phyloP scores from a whole-genome alignment of 768 basidiomycete species.

The Tulasnella sp. region DNA sequence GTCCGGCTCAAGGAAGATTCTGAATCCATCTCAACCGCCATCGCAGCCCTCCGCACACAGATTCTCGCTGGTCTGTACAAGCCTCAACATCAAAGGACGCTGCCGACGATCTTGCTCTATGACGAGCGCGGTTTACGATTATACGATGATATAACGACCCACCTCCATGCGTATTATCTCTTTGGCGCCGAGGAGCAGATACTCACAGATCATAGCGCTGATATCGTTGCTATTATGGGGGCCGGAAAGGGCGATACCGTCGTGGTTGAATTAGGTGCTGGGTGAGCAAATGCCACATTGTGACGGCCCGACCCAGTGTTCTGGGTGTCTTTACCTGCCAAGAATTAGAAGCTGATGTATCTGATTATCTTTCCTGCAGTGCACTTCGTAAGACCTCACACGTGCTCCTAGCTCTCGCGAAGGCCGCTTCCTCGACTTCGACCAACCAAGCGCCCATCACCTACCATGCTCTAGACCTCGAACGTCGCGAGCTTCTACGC shows the following conservation, averaged over 20 bases:
- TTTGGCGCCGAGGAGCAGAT: constrained; percentile 84
- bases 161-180: constrained; percentile 76
- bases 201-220: constrained; percentile 53
- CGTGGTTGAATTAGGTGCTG: constrained; percentile 87
- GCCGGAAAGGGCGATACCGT: constrained; percentile 37
- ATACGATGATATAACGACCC: constrained; percentile 76
- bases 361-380: too few species aligned
- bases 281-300: constrained; percentile 34
- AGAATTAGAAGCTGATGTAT: background rate
- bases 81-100: constrained; percentile 42
- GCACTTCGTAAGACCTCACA: constrained; percentile 82
- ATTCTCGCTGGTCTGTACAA: constrained; percentile 46
- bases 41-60: constrained; percentile 21
- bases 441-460: constrained; percentile 42
- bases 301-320: too few species aligned
- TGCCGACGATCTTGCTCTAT: constrained; percentile 81
- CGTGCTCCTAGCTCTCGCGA: constrained; percentile 61
- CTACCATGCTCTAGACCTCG: constrained; percentile 90
- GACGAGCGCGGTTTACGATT: constrained; percentile 74
- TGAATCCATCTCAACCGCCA: constrained; percentile 2
- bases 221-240: constrained; percentile 72
- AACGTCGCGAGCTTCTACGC: constrained; percentile 71
- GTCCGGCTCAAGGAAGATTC: constrained; percentile 10
- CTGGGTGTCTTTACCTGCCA: too few species aligned
- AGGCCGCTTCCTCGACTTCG: constrained; percentile 20